Base-by-base conservation (phyloP, 176 grass and related monocot species). In the Cocos nucifera region DNA sequence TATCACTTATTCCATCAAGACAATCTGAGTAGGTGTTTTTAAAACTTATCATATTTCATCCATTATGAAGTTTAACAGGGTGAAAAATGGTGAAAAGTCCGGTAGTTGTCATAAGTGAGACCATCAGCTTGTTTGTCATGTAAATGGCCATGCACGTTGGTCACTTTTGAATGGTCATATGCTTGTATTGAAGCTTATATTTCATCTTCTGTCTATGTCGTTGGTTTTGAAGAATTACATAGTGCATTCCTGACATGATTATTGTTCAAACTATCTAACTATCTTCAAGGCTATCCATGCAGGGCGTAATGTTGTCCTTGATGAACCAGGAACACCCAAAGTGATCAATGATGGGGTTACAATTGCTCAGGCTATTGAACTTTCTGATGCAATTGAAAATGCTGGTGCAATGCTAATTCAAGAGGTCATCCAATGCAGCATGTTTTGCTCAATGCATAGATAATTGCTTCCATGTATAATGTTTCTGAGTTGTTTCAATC, bases 291-390 rank as follows among this genome's bases (percentile, higher is more conserved):
- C 15, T 57, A 55, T 60, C 12, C 27, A 60, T 35, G 56, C 84
- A 96, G 87, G 92, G 67, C 78, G 92, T 74, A 96, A 96, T 85
- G 92, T 90, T 70, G 80, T 90, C 72, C 90, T 96, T 19, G 92
- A 90, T 72, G 74, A 79, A 72, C 65, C 79, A 50, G 86, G 83
- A 76, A 68, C 90, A 58, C 92, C 87, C 24, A 87, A 90, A 90
- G 80, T 90, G 72, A 96, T 96, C 22, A 90, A 96, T 53, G 83
- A 96, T 67, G 92, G 92, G 17, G 74, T 85, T 17, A 88, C 87
- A 53, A 96, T 96, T 70, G 92, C 80, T 75, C 89, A 72, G 62
- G 78, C 83, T 56, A 90, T 96, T 79, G 75, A 85, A 54, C 76
- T 96, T 39, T 72, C 80, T 63, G 82, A 96, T 77, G 66, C 83